Evolutionary conservation across 805 yeast genomes (phyloP), one percentile per base, ranked within the genome.

Genomic region (Saturnispora serradocipensis): DNA sequence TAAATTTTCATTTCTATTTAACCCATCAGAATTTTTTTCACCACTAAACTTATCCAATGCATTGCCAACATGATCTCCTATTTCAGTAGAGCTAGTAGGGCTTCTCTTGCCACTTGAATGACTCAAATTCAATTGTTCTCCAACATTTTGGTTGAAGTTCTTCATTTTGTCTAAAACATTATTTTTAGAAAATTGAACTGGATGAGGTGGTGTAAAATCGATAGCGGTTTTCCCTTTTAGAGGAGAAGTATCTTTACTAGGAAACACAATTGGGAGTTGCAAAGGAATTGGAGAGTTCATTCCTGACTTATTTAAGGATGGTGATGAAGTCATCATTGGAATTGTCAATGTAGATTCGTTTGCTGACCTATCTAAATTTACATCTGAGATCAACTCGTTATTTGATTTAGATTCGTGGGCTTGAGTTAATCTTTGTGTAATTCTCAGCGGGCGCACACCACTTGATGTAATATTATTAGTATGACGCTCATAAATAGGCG

Each of bases 401-500:
- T 43, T 49, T 27, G 27, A 35, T 13, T 27, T 43, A 4, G 51
- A 43, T 43, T 43, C 51, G n/a, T 43, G 43, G 16, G 24, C 47
- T 16, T 45, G 47, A 15, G 64, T 62, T 55, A 75, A 66, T 59
- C 77, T 81, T 61, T 79, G 82, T 0, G 86, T 76, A 69, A 84
- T 82, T 65, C 80, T 80, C 59, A 85, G 69, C 0, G 90, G 90
- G 63, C 86, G 77, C 1, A 81, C 88, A 1, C 79, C 88, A 1
- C 78, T 81, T 5, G 80, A 8, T 13, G 27, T 36, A 11, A 35
- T n/a, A 20, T 42, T 35, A 16, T 27, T 25, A 9, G 45, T 35
- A 13, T 16, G 18, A 10, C 30, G 32, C 4, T 35, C 38, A 11
- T 36, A 25, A 20, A 35, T 25, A 20, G 48, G 48, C 8, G 52